Conservation (phyloP, 2,329 filamentous ascomycete species). For the Fusarium sp. region DNA sequence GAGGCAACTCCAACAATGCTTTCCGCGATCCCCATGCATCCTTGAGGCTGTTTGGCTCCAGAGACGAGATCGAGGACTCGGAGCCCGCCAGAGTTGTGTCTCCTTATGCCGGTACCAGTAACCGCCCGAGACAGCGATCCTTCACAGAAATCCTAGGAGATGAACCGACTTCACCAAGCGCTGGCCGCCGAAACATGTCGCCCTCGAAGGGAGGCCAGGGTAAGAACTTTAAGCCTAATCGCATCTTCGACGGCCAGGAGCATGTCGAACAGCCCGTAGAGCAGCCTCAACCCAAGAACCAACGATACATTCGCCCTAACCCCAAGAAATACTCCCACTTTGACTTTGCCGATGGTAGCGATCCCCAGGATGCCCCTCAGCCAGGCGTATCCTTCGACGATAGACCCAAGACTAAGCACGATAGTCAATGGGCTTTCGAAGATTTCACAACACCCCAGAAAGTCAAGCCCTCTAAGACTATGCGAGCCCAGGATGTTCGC, state of each 20-base stretch:
- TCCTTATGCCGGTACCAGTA: slow-evolving; percentile 67
- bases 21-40: slow-evolving; percentile 76
- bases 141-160: slow-evolving; percentile 78
- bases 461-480: slow-evolving; percentile 68
- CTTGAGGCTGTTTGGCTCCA: slow-evolving; percentile 79
- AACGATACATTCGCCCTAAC: slow-evolving; percentile 71
- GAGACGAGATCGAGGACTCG: slow-evolving; percentile 69
- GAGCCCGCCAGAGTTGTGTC: slow-evolving; percentile 65
- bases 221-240: slow-evolving; percentile 73
- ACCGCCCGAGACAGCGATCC: slow-evolving; percentile 73
- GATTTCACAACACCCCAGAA: slow-evolving; percentile 90
- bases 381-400: slow-evolving; percentile 58
- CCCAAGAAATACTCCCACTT: slow-evolving; percentile 89
- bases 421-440: slow-evolving; percentile 86
- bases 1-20: slow-evolving; percentile 66
- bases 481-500: slow-evolving; percentile 76
- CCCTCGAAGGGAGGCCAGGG: slow-evolving; percentile 65
- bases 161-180: slow-evolving; percentile 62
- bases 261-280: slow-evolving; percentile 57
- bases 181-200: slow-evolving; percentile 63
- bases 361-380: slow-evolving; percentile 62
- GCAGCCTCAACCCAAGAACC: slow-evolving; percentile 57
- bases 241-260: slow-evolving; percentile 71
- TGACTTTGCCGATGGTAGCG: slow-evolving; percentile 77
- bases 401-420: slow-evolving; percentile 70